Evolutionary conservation across 2,329 filamentous ascomycete species (phyloP).

Genomic region (Fusarium sp.): DNA sequence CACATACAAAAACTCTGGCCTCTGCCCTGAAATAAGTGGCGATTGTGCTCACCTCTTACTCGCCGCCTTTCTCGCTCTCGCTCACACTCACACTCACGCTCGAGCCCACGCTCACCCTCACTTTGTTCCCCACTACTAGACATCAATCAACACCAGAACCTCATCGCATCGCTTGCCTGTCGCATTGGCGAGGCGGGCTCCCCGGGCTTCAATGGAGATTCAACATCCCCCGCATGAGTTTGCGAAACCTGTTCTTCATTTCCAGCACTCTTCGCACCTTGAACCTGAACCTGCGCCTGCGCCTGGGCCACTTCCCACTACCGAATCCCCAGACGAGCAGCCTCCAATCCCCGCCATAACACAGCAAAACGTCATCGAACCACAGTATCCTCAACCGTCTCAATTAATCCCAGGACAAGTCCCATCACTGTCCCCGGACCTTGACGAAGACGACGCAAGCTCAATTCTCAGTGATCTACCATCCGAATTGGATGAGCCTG

Average conservation of each 20-base stretch:
- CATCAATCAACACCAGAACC: conserved; percentile 2
- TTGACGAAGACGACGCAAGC: conserved; percentile 30
- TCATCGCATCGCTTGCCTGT: conserved; percentile 17
- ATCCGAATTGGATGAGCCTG: conserved; percentile 19
- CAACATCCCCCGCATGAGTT: conserved; percentile 22
- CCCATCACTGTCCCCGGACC: neutral
- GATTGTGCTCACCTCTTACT: conserved; percentile 29
- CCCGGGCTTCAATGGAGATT: conserved; percentile 35
- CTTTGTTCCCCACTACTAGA: conserved; percentile 8
- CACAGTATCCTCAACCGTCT: conserved; percentile 9
- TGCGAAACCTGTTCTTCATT: conserved; percentile 10
- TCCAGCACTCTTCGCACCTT: conserved; percentile 13
- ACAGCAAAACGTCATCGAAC: conserved; percentile 29
- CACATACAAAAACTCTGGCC: conserved; percentile 15
- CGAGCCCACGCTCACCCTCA: neutral
- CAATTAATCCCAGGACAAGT: neutral
- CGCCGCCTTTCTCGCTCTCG: conserved; percentile 3
- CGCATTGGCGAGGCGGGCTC: conserved; percentile 29
- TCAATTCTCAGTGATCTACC: conserved; percentile 38
- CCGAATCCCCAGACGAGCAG: conserved; percentile 21
- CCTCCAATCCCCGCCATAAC: conserved; percentile 28
- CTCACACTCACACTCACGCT: neutral
- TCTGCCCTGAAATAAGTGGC: conserved; percentile 29
- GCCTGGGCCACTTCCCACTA: conserved; percentile 8
- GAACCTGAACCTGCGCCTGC: conserved; percentile 7